These are phyloP conservation scores for Sugiyamaella grinbergsii DNA, from an alignment of 1,139 yeast species.

Conservation along the genomic window DNA sequence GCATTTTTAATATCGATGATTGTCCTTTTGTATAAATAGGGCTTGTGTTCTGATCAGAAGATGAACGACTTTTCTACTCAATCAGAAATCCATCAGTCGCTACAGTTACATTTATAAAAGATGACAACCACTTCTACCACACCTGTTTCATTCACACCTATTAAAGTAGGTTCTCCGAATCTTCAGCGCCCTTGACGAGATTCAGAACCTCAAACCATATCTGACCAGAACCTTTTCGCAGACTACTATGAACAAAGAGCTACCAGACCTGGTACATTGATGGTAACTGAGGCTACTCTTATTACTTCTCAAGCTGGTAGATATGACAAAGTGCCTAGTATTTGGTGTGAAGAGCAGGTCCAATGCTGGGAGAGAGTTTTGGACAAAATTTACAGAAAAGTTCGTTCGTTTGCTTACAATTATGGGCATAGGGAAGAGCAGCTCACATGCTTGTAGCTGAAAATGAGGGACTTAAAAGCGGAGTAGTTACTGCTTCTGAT, in stretches of 20 bases:
- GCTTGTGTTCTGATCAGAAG: too few relatives aligned
- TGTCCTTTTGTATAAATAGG: too few relatives aligned
- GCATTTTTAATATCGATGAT: too few relatives aligned
- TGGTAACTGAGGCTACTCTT: constrained; percentile 49
- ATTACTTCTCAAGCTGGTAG: constrained; percentile 45
- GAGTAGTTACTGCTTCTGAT: constrained; percentile 33
- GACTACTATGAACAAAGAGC: constrained; percentile 58
- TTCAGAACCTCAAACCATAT: constrained; percentile 36
- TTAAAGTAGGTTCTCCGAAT: constrained; percentile 31
- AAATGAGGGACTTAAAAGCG: not conserved
- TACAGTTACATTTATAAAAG: too few relatives aligned
- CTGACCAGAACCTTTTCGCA: constrained; percentile 50
- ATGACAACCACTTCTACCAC: constrained; percentile 7
- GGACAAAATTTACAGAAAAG: constrained; percentile 56
- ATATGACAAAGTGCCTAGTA: constrained; percentile 52
- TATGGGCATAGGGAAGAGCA: constrained; percentile 57
- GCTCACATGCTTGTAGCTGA: constrained; percentile 37
- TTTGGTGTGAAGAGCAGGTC: constrained; percentile 52
- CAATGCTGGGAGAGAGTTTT: constrained; percentile 54
- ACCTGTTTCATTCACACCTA: constrained; percentile 32
- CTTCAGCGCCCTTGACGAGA: constrained; percentile 52
- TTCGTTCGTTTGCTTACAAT: constrained; percentile 54
- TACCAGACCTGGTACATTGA: constrained; percentile 51
- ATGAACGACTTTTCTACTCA: too few relatives aligned
- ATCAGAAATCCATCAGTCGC: too few relatives aligned